These are phyloP conservation scores for Ascochyta koolunga DNA, from an alignment of 2,329 filamentous ascomycete species.

Conservation along the genomic window DNA sequence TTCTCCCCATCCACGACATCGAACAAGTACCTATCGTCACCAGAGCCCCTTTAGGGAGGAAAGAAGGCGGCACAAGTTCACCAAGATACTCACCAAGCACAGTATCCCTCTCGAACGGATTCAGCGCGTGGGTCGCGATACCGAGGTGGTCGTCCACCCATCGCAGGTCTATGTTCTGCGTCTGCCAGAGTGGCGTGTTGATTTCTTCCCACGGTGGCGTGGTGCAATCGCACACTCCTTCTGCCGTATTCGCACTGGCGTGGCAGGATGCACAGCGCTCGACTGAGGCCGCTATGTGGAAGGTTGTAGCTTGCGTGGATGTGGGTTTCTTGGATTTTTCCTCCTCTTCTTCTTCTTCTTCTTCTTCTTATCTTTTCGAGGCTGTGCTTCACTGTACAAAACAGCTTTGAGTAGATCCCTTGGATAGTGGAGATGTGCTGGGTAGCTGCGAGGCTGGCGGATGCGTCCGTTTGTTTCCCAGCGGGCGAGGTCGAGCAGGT, in stretches of 20 bases:
- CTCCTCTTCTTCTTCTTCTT: too few species aligned
- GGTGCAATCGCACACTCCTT: background rate
- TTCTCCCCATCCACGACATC: background rate
- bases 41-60: too few species aligned
- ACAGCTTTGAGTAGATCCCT: background rate
- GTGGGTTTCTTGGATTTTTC: too few species aligned
- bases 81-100: slow-evolving; percentile 12
- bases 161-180: background rate
- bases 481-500: background rate
- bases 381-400: background rate
- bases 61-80: background rate
- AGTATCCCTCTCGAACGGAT: background rate
- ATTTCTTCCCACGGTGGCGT: background rate
- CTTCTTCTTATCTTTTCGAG: too few species aligned
- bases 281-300: too few species aligned
- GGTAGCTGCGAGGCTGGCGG: background rate
- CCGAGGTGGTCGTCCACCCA: background rate
- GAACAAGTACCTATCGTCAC: background rate
- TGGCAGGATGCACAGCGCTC: background rate
- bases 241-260: background rate
- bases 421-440: background rate
- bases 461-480: background rate
- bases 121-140: background rate
- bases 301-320: too few species aligned
- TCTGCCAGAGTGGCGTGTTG: background rate